These are phyloP conservation scores for Fusarium torulosum DNA, from an alignment of 2,329 filamentous ascomycete species.

Conservation along the genomic window DNA sequence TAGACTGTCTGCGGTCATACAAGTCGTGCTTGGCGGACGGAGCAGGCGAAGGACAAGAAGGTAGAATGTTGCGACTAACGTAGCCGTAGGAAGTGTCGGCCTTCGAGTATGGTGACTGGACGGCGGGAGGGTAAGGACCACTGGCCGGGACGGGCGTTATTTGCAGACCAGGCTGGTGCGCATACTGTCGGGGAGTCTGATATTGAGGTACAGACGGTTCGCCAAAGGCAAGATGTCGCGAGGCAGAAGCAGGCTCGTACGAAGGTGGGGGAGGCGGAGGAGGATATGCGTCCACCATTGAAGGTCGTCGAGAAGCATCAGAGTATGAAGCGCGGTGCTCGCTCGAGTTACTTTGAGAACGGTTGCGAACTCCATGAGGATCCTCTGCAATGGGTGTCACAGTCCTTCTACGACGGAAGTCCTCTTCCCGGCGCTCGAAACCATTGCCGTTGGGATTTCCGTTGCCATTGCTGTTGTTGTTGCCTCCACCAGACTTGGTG, in stretches of 20 bases:
- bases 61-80: constrained; percentile 48
- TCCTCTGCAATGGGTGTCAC: constrained; percentile 54
- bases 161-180: constrained; percentile 52
- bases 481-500: constrained; percentile 67
- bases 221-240: constrained; percentile 54
- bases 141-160: constrained; percentile 53
- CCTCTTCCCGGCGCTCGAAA: constrained; percentile 74
- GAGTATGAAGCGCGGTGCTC: constrained; percentile 60
- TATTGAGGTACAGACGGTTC: constrained; percentile 53
- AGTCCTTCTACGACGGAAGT: constrained; percentile 60
- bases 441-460: constrained; percentile 59
- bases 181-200: constrained; percentile 54
- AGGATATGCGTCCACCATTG: constrained; percentile 60
- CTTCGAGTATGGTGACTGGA: constrained; percentile 58
- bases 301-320: constrained; percentile 61
- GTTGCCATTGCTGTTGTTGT: constrained; percentile 57
- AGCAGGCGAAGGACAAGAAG: constrained; percentile 50
- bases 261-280: constrained; percentile 54
- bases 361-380: constrained; percentile 59
- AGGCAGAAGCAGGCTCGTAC: constrained; percentile 49
- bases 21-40: constrained; percentile 50
- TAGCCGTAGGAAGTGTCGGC: constrained; percentile 57
- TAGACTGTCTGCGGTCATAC: constrained; percentile 55
- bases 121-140: constrained; percentile 51
- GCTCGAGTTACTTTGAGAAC: constrained; percentile 72